These are phyloP conservation scores for Candida sonorensis DNA, from an alignment of 805 yeast species.

Conservation along the genomic window DNA sequence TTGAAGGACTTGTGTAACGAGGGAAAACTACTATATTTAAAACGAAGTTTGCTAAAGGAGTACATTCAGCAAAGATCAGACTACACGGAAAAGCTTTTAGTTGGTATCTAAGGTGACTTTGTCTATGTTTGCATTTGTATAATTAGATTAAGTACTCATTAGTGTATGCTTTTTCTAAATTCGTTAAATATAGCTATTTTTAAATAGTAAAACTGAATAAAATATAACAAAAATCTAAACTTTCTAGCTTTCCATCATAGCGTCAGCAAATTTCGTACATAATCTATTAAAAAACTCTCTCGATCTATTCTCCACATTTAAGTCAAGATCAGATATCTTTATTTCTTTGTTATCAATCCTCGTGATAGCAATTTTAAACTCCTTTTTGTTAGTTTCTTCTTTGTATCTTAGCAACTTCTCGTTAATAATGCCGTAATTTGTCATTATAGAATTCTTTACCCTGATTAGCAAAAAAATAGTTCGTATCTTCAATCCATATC, in stretches of 20 bases:
- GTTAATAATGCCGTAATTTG: conserved; percentile 15
- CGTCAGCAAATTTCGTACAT: not conserved
- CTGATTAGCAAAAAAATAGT: conserved; percentile 11
- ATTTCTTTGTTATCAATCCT: conserved; percentile 7
- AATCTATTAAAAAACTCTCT: not conserved
- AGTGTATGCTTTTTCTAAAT: too few species aligned
- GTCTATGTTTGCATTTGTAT: not conserved
- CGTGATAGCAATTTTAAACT: conserved; percentile 9
- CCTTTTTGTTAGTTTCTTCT: conserved; percentile 13
- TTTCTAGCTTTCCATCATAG: too few species aligned
- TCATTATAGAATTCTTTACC: conserved; percentile 8
- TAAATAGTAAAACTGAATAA: too few species aligned
- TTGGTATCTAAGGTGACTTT: conserved; percentile 14
- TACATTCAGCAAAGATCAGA: conserved; percentile 67
- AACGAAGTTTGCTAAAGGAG: conserved; percentile 53
- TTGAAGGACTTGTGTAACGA: conserved; percentile 73
- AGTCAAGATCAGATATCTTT: conserved; percentile 7
- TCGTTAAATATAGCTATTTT: too few species aligned
- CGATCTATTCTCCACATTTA: conserved; percentile 2
- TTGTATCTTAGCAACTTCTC: conserved; percentile 16
- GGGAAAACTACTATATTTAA: conserved; percentile 65
- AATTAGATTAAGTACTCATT: not conserved
- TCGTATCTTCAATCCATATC: conserved; percentile 12
- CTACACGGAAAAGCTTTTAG: conserved; percentile 43
- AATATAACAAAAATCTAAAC: too few species aligned